Evolutionary conservation across 2,329 filamentous ascomycete genomes (phyloP).

Genomic region (Claviceps sorghi): DNA sequence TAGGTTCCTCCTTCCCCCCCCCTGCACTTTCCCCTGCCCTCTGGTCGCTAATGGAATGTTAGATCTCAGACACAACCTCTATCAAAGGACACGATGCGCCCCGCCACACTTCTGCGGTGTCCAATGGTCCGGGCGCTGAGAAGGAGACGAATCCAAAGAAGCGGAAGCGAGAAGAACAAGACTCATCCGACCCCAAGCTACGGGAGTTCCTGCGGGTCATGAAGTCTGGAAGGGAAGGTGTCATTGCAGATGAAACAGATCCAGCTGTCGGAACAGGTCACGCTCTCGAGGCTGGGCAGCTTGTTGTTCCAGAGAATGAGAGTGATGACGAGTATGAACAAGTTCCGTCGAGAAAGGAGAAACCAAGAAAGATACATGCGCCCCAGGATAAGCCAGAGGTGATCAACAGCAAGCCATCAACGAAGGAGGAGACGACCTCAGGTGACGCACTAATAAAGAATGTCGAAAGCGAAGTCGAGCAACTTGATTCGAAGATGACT

Average conservation of each 20-base stretch:
- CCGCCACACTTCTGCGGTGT: constrained; percentile 12
- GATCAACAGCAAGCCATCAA: constrained; percentile 3
- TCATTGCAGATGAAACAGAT: constrained; percentile 18
- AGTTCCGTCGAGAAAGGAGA: constrained; percentile 38
- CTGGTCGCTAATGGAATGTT: constrained; percentile 23
- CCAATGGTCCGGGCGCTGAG: constrained; percentile 8
- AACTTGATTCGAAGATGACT: constrained; percentile 10
- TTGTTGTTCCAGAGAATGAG: constrained; percentile 36
- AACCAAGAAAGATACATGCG: constrained; percentile 24
- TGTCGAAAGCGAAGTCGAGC: constrained; percentile 6
- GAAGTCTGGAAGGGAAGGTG: constrained; percentile 35
- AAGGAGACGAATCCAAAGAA: constrained; percentile 41
- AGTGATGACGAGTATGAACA: constrained; percentile 66
- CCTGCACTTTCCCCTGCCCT: constrained; percentile 6
- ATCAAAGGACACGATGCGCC: constrained; percentile 14
- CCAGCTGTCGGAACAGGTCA: constrained; percentile 10
- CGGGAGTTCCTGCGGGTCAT: constrained; percentile 78
- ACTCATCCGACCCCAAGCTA: constrained; percentile 61
- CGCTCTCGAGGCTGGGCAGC: constrained; percentile 11
- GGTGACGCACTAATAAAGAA: constrained; percentile 2
- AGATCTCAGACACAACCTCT: constrained; percentile 30
- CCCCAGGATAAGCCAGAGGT: constrained; percentile 3
- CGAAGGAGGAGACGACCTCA: constrained; percentile 6
- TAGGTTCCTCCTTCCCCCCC: constrained; percentile 24
- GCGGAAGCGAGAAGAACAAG: constrained; percentile 47